Base-by-base conservation (phyloP, 2,329 filamentous ascomycete genomes). In the Exophiala xenobiotica region DNA sequence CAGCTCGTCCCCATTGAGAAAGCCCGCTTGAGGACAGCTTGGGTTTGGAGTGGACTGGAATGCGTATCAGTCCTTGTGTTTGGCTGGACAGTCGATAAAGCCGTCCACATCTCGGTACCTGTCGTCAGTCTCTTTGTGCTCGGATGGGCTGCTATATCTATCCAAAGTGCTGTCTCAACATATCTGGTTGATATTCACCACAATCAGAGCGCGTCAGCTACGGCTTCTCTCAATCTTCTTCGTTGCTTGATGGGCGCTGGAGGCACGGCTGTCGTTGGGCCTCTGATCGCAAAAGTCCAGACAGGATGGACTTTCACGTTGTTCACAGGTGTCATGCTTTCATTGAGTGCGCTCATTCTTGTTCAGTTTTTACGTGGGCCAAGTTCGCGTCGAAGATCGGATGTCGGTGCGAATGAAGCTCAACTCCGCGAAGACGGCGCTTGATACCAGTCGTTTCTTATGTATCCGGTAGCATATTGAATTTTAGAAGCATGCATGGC, bases 121-220 rank as follows among this genome's bases (percentile, higher is more conserved):
- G 75, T 81, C 24, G 61, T 76, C 1, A 72, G 73, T 0, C 76
- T 75, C 0, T 80, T 81, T 47, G 65, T 79, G 29, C 75, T 74
- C 0, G 78, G 78, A 3, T 79, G 76, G 77, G 70, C 77, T 0
- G 71, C 72, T 0, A 68, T 78, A 4, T 77, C 77, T 0, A 76
- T 70, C 2, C 71, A 78, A 31, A 74, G 72, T 1, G 60, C 75
- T 1, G 68, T 78, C 23, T 76, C 71, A 64, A 81, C 78, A 0
- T 80, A 78, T 49, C 67, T 81, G 0, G 72, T 81, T 2, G 78
- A 82, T 56, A 62, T 80, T 0, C 80, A 77, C 52, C 69, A 72
- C 0, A 70, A 74, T 12, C 65, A 67, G 14, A 77, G 74, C 53
- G 78, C 78, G 0, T 72, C 74, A 0, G 78, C 78, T 0, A 78